These are phyloP conservation scores for Aspergillus aculeatinus DNA, from an alignment of 2,329 filamentous ascomycete genomes.

Conservation along the genomic window DNA sequence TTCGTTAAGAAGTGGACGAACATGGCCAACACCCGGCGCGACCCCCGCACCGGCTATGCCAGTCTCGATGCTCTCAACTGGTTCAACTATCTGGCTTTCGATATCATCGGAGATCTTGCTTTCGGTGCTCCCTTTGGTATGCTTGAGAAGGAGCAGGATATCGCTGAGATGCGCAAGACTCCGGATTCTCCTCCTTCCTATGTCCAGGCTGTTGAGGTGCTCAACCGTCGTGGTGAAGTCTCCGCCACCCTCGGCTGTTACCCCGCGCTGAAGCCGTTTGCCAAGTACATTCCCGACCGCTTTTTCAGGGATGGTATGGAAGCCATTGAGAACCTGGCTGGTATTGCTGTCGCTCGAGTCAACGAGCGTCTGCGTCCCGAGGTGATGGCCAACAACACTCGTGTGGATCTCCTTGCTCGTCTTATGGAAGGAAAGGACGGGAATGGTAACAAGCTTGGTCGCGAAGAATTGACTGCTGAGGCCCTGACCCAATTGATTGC, in stretches of 20 bases:
- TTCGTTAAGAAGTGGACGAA: constrained; percentile 73
- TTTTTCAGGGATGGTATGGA: constrained; percentile 75
- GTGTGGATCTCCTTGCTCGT: constrained; percentile 76
- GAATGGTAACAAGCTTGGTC: constrained; percentile 70
- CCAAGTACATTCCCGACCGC: constrained; percentile 74
- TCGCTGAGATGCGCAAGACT: constrained; percentile 68
- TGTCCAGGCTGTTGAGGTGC: constrained; percentile 78
- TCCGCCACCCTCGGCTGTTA: constrained; percentile 75
- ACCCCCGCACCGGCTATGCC: constrained; percentile 55
- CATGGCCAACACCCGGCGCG: constrained; percentile 52
- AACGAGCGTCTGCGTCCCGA: constrained; percentile 69
- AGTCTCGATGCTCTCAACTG: constrained; percentile 73
- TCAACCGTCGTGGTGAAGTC: constrained; percentile 85
- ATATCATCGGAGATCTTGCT: constrained; percentile 61
- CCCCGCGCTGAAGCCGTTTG: constrained; percentile 74
- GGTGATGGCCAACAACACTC: constrained; percentile 58
- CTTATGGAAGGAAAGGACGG: constrained; percentile 86
- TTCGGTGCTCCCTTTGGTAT: constrained; percentile 81
- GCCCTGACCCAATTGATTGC: constrained; percentile 84
- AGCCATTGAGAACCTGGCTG: constrained; percentile 77
- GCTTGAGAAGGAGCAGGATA: constrained; percentile 72
- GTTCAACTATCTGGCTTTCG: constrained; percentile 70
- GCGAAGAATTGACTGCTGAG: constrained; percentile 81
- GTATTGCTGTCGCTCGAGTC: constrained; percentile 83
- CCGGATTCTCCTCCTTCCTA: constrained; percentile 64